Conservation (phyloP, 1,284 basidiomycete genomes). For the Apiotrichum siamense region DNA sequence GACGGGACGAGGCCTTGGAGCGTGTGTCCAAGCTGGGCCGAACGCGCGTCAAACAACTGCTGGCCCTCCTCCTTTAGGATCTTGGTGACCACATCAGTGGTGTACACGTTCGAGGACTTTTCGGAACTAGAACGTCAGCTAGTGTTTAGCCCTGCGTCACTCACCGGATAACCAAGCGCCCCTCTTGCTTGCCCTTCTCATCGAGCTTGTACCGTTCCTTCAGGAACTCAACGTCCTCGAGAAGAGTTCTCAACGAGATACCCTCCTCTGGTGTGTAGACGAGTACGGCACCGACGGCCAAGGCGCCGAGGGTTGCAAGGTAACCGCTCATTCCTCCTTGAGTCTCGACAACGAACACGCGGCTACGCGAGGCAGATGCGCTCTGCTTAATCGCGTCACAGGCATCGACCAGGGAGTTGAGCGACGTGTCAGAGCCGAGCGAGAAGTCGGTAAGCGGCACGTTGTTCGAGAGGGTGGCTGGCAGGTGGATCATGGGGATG, state of each 20-base stretch:
- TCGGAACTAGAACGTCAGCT: conserved; percentile 58
- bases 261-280: conserved; percentile 93
- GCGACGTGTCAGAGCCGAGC: conserved; percentile 86
- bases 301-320: conserved; percentile 86
- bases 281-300: conserved; percentile 84
- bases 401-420: conserved; percentile 95
- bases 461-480: conserved; percentile 96
- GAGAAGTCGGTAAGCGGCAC: conserved; percentile 95
- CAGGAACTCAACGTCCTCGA: conserved; percentile 82
- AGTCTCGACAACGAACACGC: conserved; percentile 96
- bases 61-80: conserved; percentile 92
- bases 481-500: conserved; percentile 86
- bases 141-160: not conserved
- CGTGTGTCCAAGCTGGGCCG: conserved; percentile 92
- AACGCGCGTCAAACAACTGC: conserved; percentile 85
- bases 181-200: conserved; percentile 81
- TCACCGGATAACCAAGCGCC: conserved; percentile 74
- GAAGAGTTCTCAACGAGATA: conserved; percentile 72
- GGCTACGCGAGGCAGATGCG: conserved; percentile 86
- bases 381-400: conserved; percentile 98
- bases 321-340: conserved; percentile 97
- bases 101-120: conserved; percentile 78
- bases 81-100: conserved; percentile 84
- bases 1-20: conserved; percentile 93
- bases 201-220: conserved; percentile 81